Percentiles rank a stretch among this genome's conserved stretches.
These are phyloP conservation scores for Cercospora zeina DNA, from an alignment of 2,329 filamentous ascomycete genomes.

Conservation along the genomic window DNA sequence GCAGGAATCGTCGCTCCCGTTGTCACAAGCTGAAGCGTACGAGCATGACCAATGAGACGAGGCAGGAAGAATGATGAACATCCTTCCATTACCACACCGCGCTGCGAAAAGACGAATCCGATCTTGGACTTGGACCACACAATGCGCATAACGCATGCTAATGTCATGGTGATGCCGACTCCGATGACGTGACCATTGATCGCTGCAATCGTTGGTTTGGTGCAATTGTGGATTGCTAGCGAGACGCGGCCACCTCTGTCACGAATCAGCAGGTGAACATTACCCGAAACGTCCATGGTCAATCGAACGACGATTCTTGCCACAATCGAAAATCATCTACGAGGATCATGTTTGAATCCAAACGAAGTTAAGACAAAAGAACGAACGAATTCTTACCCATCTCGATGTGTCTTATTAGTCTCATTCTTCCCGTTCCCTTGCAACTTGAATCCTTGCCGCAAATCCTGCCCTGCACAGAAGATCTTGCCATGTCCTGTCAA, in stretches of 20 bases:
- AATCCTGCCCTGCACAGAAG: conserved; percentile 30
- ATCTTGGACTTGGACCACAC: conserved; percentile 30
- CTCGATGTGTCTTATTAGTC: conserved; percentile 30
- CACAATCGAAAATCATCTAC: not conserved
- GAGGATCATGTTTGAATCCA: too few relatives aligned
- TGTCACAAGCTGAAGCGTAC: conserved; percentile 25
- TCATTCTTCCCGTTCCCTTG: conserved; percentile 27
- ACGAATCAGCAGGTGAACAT: conserved; percentile 5
- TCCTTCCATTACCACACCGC: conserved; percentile 28
- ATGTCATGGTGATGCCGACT: conserved; percentile 30
- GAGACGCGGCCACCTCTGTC: conserved; percentile 26
- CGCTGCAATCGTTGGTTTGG: conserved; percentile 29
- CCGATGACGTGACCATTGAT: conserved; percentile 30
- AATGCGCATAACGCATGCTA: conserved; percentile 25
- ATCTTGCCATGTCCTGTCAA: conserved; percentile 28
- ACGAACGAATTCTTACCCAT: conserved; percentile 22
- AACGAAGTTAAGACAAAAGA: not conserved
- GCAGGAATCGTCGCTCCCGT: conserved; percentile 22
- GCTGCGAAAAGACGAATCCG: conserved; percentile 30
- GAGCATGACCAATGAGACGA: conserved; percentile 23
- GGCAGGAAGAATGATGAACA: conserved; percentile 31
- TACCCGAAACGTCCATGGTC: not conserved
- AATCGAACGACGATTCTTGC: not conserved
- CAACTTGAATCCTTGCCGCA: conserved; percentile 29
- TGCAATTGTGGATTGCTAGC: conserved; percentile 29